phyloP scores from a whole-genome alignment of 306 rosid species.

The Begonia fuchsioides region DNA sequence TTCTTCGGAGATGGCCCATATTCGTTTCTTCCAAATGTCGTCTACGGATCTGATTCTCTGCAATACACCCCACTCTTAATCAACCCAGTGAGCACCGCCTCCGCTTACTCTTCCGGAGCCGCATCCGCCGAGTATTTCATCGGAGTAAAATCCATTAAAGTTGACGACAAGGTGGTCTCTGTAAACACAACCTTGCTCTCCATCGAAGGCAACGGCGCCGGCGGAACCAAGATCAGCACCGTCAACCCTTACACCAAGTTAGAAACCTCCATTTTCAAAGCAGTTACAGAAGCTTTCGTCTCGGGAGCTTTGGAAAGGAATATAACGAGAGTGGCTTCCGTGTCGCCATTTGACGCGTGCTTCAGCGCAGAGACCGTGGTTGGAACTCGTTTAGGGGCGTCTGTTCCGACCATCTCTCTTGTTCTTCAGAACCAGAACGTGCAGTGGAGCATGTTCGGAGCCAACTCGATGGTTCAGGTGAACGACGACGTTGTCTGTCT shows the following conservation, averaged over 20 bases:
- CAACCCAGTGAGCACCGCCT: slow-evolving; percentile 1
- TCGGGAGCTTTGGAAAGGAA: slow-evolving; percentile 21
- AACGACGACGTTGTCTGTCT: slow-evolving; percentile 26
- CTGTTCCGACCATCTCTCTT: slow-evolving; percentile 25
- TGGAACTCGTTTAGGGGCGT: slow-evolving; percentile 19
- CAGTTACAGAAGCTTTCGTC: slow-evolving; percentile 24
- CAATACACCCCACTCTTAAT: not conserved
- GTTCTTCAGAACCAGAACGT: slow-evolving; percentile 29
- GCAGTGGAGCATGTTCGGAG: slow-evolving; percentile 18
- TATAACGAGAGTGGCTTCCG: slow-evolving; percentile 11
- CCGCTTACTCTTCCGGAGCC: not conserved
- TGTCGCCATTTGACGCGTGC: slow-evolving; percentile 35
- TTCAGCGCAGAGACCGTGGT: slow-evolving; percentile 16
- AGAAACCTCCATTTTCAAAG: slow-evolving; percentile 42
- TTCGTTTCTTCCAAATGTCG: not conserved
- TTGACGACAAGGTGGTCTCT: slow-evolving; percentile 11
- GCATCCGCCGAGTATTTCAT: slow-evolving; percentile 2
- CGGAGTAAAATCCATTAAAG: slow-evolving; percentile 9
- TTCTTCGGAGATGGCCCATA: not conserved
- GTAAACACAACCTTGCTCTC: slow-evolving; percentile 28
- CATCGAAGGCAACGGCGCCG: slow-evolving; percentile 28
- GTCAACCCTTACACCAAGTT: slow-evolving; percentile 50
- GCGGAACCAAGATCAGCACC: slow-evolving; percentile 63
- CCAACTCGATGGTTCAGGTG: slow-evolving; percentile 45
- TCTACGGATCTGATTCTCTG: not conserved